Conservation (phyloP, 108 stramenopile species). For the Pseudonitzschia multiseries region DNA sequence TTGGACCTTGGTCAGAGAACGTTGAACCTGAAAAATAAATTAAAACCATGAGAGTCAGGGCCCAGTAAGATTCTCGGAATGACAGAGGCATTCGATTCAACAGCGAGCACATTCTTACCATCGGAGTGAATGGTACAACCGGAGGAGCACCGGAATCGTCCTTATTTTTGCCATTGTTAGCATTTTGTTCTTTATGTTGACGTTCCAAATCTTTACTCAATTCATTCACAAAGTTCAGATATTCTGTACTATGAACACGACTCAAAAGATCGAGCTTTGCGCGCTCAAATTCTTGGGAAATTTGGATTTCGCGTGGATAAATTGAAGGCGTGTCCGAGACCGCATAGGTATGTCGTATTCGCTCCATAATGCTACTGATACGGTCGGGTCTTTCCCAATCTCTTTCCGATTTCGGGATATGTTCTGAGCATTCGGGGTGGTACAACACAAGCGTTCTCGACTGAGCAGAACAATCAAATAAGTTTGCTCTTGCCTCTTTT, state of each 20-base stretch:
- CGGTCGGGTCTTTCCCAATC: conserved; percentile 92
- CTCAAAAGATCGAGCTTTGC: conserved; percentile 87
- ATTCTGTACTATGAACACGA: conserved; percentile 87
- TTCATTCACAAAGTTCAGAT: conserved; percentile 85
- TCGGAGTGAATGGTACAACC: conserved; percentile 84
- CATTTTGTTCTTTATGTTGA: conserved; percentile 43
- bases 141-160: conserved; percentile 35
- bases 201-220: conserved; percentile 83
- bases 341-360: conserved; percentile 39
- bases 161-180: conserved; percentile 22
- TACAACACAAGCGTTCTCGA: conserved; percentile 84
- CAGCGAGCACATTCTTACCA: conserved; percentile 39
- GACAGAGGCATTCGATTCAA: background rate
- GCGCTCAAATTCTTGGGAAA: conserved; percentile 84
- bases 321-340: conserved; percentile 41
- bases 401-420: conserved; percentile 63
- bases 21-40: conserved; percentile 49
- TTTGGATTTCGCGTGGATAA: conserved; percentile 64
- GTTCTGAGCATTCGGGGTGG: conserved; percentile 90
- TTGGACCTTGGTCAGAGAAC: conserved; percentile 59
- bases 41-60: background rate
- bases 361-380: conserved; percentile 66
- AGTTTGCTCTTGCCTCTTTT: conserved; percentile 56
- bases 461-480: conserved; percentile 54
- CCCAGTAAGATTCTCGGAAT: background rate